Conservation (phyloP, 2,329 filamentous ascomycete species). For the Fusarium bactridioides region DNA sequence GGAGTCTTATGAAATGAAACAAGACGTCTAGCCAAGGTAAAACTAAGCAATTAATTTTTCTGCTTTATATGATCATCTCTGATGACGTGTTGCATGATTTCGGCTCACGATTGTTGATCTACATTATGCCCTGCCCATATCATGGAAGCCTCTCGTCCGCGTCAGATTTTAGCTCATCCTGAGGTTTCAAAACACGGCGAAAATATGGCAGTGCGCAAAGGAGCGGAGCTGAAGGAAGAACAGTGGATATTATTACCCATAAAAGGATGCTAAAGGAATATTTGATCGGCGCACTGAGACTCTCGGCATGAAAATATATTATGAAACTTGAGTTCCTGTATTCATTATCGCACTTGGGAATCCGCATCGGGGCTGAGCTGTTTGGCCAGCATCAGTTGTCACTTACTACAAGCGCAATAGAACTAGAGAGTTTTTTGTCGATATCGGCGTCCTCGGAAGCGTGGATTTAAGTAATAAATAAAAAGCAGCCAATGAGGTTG, state of each 20-base stretch:
- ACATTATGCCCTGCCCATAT: not conserved
- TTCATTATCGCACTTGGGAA: not conserved
- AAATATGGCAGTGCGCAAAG: not conserved
- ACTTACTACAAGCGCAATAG: not conserved
- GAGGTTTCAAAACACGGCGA: not conserved
- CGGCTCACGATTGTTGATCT: not conserved
- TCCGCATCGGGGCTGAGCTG: not conserved
- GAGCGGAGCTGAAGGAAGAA: not conserved
- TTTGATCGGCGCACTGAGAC: not conserved
- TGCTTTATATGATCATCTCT: not conserved
- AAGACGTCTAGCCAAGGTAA: too few species aligned
- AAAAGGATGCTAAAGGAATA: not conserved
- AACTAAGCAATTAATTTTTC: fast-evolving
- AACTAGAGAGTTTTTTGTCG: too few species aligned
- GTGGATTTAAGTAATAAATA: fast-evolving
- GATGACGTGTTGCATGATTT: too few species aligned
- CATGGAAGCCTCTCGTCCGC: too few species aligned
- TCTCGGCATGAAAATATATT: too few species aligned
- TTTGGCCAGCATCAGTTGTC: not conserved
- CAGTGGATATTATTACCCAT: not conserved
- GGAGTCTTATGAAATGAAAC: fast-evolving
- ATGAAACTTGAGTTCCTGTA: not conserved
- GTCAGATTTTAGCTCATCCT: not conserved
- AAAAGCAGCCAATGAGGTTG: fast-evolving
- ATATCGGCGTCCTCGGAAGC: not conserved